Conservation (phyloP, 805 yeast genomes). For the Candida wancherniae region DNA sequence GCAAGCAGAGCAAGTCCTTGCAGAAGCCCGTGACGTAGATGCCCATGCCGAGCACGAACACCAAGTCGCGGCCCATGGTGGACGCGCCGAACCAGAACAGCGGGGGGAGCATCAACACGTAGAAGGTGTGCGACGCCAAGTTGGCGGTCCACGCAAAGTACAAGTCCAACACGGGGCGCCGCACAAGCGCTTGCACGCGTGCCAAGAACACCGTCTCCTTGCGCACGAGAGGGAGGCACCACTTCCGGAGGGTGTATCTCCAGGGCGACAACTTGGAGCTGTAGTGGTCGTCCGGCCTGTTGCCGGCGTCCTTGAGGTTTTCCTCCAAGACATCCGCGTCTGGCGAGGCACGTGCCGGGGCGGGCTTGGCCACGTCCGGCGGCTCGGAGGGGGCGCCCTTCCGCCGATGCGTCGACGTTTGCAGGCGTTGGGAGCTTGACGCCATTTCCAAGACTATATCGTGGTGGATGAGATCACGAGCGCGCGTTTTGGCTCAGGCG, state of each 20-base stretch:
- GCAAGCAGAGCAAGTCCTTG: constrained; percentile 84
- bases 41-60: constrained; percentile 60
- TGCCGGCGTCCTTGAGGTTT: constrained; percentile 61
- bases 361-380: too few relatives aligned
- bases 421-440: too few relatives aligned
- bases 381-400: too few relatives aligned
- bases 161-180: constrained; percentile 53
- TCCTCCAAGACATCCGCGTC: too few relatives aligned
- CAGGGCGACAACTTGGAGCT: constrained; percentile 47
- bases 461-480: too few relatives aligned
- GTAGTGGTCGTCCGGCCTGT: constrained; percentile 64
- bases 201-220: constrained; percentile 61
- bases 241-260: constrained; percentile 51
- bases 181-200: constrained; percentile 46
- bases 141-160: constrained; percentile 87
- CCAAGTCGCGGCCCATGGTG: constrained; percentile 53
- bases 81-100: constrained; percentile 77
- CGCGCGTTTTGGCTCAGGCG: too few relatives aligned
- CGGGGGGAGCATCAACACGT: constrained; percentile 81
- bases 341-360: too few relatives aligned
- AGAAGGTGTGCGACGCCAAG: constrained; percentile 90
- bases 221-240: constrained; percentile 52
- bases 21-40: constrained; percentile 67
- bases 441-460: too few relatives aligned
- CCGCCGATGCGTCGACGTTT: too few relatives aligned